A percentile compares a stretch with the other conserved stretches of the same genome.
These are phyloP conservation scores for Raddia guianensis DNA, from an alignment of 176 grass and related monocot species.

Conservation along the genomic window DNA sequence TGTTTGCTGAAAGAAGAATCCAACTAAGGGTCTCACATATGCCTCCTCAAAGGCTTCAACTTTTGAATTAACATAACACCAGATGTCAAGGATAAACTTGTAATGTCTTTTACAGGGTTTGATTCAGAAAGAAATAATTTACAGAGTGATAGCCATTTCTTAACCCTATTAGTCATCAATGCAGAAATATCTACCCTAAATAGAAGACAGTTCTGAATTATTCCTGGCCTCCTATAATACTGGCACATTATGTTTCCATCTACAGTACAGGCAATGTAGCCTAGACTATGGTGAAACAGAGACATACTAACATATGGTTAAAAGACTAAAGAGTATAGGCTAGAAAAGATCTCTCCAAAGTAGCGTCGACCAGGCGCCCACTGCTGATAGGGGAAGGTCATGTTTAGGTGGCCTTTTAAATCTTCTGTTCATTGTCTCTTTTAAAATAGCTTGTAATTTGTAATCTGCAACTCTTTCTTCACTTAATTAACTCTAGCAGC, in stretches of 20 bases:
- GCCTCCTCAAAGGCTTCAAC: neutral
- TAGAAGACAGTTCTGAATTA: neutral
- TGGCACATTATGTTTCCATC: neutral
- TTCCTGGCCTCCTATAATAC: neutral
- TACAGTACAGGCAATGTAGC: neutral
- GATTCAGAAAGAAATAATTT: neutral
- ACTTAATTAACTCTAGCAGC: no score
- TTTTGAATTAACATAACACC: neutral
- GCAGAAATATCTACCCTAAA: neutral
- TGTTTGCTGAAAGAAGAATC: conserved; percentile 24
- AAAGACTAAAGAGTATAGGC: neutral
- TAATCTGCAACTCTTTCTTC: no score
- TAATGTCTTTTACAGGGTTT: neutral
- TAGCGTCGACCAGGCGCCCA: no score
- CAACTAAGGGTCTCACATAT: neutral
- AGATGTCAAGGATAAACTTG: neutral
- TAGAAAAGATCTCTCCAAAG: no score
- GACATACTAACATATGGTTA: neutral
- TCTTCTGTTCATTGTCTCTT: no score
- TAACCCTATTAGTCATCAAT: neutral
- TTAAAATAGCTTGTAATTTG: no score
- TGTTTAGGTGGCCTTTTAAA: no score
- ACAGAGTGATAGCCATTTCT: neutral
- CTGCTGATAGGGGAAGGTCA: no score
- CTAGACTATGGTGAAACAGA: neutral